Conservation (phyloP, 2,329 filamentous ascomycete species). For the Xylariales sp. region DNA sequence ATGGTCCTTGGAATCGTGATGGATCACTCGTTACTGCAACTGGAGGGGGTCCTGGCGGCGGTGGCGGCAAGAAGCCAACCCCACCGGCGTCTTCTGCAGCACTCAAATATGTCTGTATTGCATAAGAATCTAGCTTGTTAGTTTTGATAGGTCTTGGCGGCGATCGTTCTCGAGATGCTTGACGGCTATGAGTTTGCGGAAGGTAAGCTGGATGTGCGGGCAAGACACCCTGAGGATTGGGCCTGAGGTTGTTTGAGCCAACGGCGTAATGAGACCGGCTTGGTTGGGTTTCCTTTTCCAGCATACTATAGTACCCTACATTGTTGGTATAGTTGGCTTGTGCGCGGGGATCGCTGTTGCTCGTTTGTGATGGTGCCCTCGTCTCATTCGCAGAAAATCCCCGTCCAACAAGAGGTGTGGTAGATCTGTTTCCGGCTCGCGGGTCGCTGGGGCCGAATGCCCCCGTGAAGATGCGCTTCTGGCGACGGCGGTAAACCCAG, state of each 20-base stretch:
- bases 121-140: conserved; percentile 49
- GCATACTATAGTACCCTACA: conserved; percentile 56
- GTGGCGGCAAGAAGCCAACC: conserved; percentile 34
- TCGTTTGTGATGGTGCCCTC: conserved; percentile 33
- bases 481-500: conserved; percentile 60
- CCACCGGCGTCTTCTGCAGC: conserved; percentile 45
- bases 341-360: conserved; percentile 47
- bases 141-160: conserved; percentile 36
- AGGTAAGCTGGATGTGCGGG: conserved; percentile 64
- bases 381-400: conserved; percentile 32
- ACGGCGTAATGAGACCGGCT: conserved; percentile 45
- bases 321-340: conserved; percentile 48
- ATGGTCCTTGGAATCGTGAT: conserved; percentile 29
- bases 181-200: conserved; percentile 52
- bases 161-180: conserved; percentile 35
- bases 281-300: conserved; percentile 49
- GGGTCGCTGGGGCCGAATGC: conserved; percentile 45
- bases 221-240: conserved; percentile 50
- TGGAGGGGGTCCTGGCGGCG: conserved; percentile 39
- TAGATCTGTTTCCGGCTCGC: conserved; percentile 42
- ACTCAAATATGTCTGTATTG: conserved; percentile 53
- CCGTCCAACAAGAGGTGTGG: conserved; percentile 40
- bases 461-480: conserved; percentile 51
- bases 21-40: conserved; percentile 25
- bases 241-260: conserved; percentile 43